Evolutionary conservation across 2,329 filamentous ascomycete genomes (phyloP), one percentile per base, ranked within the genome.

Genomic region (Colletotrichum zoysiae): DNA sequence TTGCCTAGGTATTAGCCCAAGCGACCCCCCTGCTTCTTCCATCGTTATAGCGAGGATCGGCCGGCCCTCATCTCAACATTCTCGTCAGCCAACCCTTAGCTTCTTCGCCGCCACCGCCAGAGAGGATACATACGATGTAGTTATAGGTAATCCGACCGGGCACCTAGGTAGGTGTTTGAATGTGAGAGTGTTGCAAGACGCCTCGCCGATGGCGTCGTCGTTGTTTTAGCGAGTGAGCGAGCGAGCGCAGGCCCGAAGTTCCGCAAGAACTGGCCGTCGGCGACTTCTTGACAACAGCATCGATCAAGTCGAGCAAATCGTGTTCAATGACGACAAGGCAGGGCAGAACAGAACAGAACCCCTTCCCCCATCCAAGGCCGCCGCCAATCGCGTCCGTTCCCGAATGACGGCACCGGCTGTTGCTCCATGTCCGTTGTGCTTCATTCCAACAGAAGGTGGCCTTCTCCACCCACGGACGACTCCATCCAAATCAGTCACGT

Each of bases 381-480:
- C 55, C 62, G 40, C 67, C 55, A 67, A 55, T 55, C n/a, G 56
- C 55, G 30, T 35, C 56, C 44, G 55, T 48, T 67, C 40, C 56
- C 69, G 58, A 33, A 55, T 38, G 55, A 55, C 33, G 67, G 61
- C 55, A 60, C 63, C 40, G 44, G 46, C 20, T 59, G 12, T 40
- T 33, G 40, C 55, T 23, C 55, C 53, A 58, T 44, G 18, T 20
- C 53, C 18, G 42, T 48, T 33, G 38, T 42, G 16, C 26, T 60
- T 23, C 7, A n/a, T 26, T n/a, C 26, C 30, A 38, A n/a, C 18
- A 46, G 58, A 23, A 30, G 40, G 58, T 30, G 58, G 30, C 11
- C 9, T 18, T 38, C 12, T 38, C 46, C 59, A 50, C 38, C 44
- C 48, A 6, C 44, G 38, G 44, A 56, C 65, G 30, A 30, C 30